A percentile compares a stretch with the other conserved stretches of the same genome.
phyloP scores from a whole-genome alignment of 176 grass and related monocot species.

The Rhynchospora breviuscula region DNA sequence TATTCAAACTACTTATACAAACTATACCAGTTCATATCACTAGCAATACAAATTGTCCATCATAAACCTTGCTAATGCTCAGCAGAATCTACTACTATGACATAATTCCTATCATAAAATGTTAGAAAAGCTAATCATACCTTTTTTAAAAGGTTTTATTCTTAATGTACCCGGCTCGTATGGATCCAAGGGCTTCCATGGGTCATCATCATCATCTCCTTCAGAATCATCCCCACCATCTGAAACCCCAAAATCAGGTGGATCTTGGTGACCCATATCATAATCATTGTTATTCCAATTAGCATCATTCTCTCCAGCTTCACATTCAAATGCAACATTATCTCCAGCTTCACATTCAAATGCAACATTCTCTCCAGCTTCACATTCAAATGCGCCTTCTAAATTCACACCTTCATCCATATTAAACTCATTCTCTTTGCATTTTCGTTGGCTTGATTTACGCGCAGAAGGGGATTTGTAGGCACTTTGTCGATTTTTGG shows the following conservation, averaged over 20 bases:
- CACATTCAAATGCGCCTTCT: constrained; percentile 15
- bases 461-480: constrained; percentile 47
- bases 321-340: constrained; percentile 18
- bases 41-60: not conserved
- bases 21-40: not conserved
- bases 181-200: constrained; percentile 76
- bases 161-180: constrained; percentile 80
- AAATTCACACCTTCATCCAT: constrained; percentile 13
- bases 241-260: constrained; percentile 39
- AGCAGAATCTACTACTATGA: not conserved
- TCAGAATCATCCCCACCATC: constrained; percentile 56
- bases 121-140: constrained; percentile 29
- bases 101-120: not conserved
- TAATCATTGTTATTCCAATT: constrained; percentile 30
- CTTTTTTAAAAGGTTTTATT: constrained; percentile 71
- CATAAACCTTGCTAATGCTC: not conserved
- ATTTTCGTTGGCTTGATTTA: constrained; percentile 38
- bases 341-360: constrained; percentile 30
- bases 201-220: constrained; percentile 51
- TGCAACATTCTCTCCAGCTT: constrained; percentile 29
- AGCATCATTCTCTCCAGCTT: constrained; percentile 31
- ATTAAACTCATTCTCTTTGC: constrained; percentile 21
- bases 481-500: constrained; percentile 37
- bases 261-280: constrained; percentile 39
- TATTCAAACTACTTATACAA: not conserved